Conservation (phyloP, 768 basidiomycete species). For the Russula brevipes region DNA sequence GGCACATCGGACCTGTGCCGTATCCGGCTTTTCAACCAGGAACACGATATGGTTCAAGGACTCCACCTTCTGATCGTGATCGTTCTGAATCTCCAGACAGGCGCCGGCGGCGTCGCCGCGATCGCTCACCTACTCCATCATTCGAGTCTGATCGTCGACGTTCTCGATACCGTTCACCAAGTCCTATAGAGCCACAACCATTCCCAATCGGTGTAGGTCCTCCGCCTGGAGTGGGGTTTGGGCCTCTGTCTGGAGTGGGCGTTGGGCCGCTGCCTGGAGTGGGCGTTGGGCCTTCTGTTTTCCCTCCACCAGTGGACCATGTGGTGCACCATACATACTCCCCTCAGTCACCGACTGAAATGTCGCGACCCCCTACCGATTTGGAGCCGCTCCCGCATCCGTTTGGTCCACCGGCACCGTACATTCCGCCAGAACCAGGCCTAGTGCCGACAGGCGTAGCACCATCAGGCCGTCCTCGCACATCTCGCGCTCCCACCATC, state of each 20-base stretch:
- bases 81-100: conserved; percentile 3
- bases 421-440: conserved; percentile 3
- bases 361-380: not conserved
- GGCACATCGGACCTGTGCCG: not conserved
- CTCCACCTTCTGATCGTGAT: conserved; percentile 9
- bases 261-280: too few relatives aligned
- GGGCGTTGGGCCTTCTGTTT: not conserved
- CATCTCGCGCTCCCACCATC: conserved; percentile 15
- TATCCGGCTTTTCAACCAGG: conserved; percentile 1
- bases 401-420: conserved; percentile 3
- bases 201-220: conserved; percentile 1
- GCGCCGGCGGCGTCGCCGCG: not conserved
- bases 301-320: conserved; percentile 7
- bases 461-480: conserved; percentile 5
- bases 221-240: not conserved
- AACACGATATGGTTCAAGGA: conserved; percentile 1
- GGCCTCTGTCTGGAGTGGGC: too few relatives aligned
- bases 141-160: not conserved
- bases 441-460: conserved; percentile 1
- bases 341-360: conserved; percentile 2
- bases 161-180: conserved; percentile 5
- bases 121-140: conserved; percentile 1
- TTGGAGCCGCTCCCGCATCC: conserved; percentile 13
- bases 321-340: not conserved
- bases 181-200: conserved; percentile 1